Evolutionary conservation across 2,329 filamentous ascomycete genomes (phyloP), one percentile per base, ranked within the genome.

Genomic region (Clarireedia paspali): DNA sequence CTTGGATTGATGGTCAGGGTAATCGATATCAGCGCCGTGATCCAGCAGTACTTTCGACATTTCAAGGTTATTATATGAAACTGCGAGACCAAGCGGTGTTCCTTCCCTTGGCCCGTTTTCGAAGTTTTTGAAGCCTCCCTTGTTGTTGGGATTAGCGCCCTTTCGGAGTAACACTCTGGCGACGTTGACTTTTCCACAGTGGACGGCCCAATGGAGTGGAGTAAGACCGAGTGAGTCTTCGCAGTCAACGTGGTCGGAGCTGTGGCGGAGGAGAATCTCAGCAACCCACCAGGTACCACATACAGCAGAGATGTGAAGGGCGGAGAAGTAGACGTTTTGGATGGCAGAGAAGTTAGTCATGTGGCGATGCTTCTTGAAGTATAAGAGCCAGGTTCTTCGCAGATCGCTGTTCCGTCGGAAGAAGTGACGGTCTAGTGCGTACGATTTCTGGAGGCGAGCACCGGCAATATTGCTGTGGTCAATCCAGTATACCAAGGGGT

Each of bases 291-390:
- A 51, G 20, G 53, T 56, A 2, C 44, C 23, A 42, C 48, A 56
- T 14, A 56, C 53, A 7, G 53, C 48, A 6, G 53, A 56, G 27
- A 56, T 56, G 17, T 56, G 53, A 15, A 56, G 48, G 26, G 53
- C 53, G 7, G 48, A 45, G 53, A 56, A 56, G 14, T 56, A 39
- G 5, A 51, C 30, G 17, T 51, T 51, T 46, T 56, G 53, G n/a
- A 56, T 56, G 40, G 53, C 47, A 24, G 53, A 56, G 48, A 56
- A 52, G n/a, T 56, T 56, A 12, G 53, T 51, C 40, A 56, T 46
- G 53, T 51, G 48, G 48, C 53, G 53, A 30, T 56, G 53, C 30
- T 56, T 56, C 24, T 56, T 51, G 30, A 56, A 56, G 48, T 56
- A 51, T 10, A 56, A 49, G 6, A 56, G 48, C 53, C 53, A 56